Percentiles rank a stretch among this genome's conserved stretches.
phyloP scores from a whole-genome alignment of 2,329 filamentous ascomycete genomes.

The Pestalotiopsis sp. region DNA sequence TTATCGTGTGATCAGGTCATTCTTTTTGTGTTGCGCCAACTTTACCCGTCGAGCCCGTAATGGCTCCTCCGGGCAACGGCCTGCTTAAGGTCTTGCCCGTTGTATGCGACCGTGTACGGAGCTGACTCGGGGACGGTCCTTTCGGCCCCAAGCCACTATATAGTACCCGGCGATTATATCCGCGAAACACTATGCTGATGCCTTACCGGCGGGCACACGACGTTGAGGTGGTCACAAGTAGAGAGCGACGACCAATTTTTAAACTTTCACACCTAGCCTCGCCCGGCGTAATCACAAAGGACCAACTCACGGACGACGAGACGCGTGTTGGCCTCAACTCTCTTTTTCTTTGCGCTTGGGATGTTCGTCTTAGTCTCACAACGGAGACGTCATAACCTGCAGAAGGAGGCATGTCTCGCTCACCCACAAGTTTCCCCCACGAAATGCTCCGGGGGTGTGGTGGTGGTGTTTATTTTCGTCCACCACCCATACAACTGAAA shows the following conservation, averaged over 20 bases:
- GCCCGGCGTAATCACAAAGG: background rate
- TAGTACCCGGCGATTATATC: background rate
- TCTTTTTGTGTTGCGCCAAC: background rate
- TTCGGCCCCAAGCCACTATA: background rate
- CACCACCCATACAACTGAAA: background rate
- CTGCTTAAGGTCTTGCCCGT: background rate
- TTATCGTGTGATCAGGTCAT: background rate
- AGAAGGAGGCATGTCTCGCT: background rate
- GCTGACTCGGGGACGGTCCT: background rate
- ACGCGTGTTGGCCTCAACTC: background rate
- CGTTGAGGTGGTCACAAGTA: background rate
- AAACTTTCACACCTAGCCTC: background rate
- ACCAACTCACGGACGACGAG: background rate
- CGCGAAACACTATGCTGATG: background rate
- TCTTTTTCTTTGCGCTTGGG: background rate
- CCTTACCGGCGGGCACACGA: background rate
- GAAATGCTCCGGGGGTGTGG: background rate
- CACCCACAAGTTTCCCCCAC: background rate
- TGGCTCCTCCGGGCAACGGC: background rate
- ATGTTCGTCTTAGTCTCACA: background rate
- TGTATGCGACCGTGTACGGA: background rate
- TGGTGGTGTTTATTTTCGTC: background rate
- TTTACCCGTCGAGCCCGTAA: background rate
- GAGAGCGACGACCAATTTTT: background rate
- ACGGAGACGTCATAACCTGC: background rate